Conservation (phyloP, 2,329 filamentous ascomycete species). For the Sporothrix inflata region DNA sequence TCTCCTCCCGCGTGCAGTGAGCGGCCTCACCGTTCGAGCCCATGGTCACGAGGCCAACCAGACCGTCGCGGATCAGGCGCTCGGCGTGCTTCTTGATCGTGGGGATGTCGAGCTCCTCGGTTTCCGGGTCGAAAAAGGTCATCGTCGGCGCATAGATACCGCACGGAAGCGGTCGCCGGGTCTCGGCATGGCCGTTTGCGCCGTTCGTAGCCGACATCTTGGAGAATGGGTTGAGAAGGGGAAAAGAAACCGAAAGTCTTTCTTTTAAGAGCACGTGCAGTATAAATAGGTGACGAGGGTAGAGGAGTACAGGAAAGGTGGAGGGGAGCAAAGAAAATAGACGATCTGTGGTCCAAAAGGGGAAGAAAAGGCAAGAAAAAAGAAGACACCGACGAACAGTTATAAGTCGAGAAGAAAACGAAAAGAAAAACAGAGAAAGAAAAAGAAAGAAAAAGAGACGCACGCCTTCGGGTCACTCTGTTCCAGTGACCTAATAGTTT, state of each 20-base stretch:
- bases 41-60: constrained; percentile 83
- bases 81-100: constrained; percentile 80
- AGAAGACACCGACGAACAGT: not conserved
- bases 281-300: not conserved
- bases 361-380: not conserved
- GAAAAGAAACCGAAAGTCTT: not conserved
- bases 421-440: not conserved
- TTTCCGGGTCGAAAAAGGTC: constrained; percentile 85
- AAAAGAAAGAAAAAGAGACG: constrained; percentile 36
- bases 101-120: constrained; percentile 81
- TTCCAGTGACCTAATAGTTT: constrained; percentile 11
- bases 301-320: constrained; percentile 13
- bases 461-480: constrained; percentile 5
- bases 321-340: not conserved
- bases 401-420: not conserved
- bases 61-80: constrained; percentile 74
- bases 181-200: constrained; percentile 44
- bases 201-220: constrained; percentile 45
- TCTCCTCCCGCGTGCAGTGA: constrained; percentile 79
- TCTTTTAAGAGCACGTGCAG: not conserved
- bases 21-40: constrained; percentile 90
- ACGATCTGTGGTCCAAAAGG: constrained; percentile 10
- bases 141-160: constrained; percentile 88
- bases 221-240: not conserved
- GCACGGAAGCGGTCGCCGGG: constrained; percentile 66